These are phyloP conservation scores for Eimeria necatrix DNA, from an alignment of 169 alveolate genomes.

Conservation along the genomic window DNA sequence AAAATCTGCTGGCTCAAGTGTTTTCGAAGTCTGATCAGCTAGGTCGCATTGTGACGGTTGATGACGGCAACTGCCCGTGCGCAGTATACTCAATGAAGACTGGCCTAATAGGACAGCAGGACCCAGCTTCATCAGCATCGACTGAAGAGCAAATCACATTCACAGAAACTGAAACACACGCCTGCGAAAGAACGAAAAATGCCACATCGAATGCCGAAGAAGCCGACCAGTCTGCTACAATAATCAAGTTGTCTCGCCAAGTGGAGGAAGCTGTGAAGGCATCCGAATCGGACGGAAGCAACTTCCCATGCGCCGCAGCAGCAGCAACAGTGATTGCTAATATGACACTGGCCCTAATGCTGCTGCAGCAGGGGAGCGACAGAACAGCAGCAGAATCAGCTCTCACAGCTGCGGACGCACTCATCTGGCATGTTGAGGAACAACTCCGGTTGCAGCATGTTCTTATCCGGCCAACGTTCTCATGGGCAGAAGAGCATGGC, in stretches of 20 bases:
- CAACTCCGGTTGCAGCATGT: background rate
- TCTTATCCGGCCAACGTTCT: background rate
- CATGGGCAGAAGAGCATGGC: background rate
- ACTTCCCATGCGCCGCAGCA: slow-evolving; percentile 58
- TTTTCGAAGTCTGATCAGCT: background rate
- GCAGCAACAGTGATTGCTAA: slow-evolving; percentile 62
- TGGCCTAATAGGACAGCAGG: background rate
- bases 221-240: background rate
- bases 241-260: background rate
- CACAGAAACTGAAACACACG: background rate
- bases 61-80: background rate
- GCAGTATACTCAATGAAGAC: background rate
- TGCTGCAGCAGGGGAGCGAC: background rate
- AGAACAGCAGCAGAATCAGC: slow-evolving; percentile 18
- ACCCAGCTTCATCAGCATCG: background rate
- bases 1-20: background rate
- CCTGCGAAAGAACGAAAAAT: background rate
- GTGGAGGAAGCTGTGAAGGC: background rate
- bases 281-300: background rate
- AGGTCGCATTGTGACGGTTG: background rate
- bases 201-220: background rate
- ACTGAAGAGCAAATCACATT: background rate
- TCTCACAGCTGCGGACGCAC: slow-evolving; percentile 16
- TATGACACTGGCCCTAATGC: slow-evolving; percentile 13
- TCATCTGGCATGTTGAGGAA: slow-evolving; percentile 39